phyloP scores from a whole-genome alignment of 805 yeast genomes.

The Ogataea kodamae region DNA sequence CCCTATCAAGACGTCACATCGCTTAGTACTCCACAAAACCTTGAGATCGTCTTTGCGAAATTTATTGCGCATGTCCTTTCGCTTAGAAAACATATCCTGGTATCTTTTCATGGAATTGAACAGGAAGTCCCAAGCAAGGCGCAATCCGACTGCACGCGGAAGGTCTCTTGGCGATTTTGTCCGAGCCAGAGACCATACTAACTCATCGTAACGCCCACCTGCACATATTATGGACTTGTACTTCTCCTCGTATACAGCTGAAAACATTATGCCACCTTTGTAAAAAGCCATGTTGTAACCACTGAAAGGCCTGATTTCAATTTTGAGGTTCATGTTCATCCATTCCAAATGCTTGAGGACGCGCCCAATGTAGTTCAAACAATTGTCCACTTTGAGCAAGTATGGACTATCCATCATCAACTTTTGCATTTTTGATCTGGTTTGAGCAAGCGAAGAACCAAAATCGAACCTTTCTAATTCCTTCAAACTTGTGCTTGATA shows the following conservation, averaged over 20 bases:
- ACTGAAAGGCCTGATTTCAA: conserved; percentile 75
- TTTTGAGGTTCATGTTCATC: conserved; percentile 47
- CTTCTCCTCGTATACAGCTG: conserved; percentile 67
- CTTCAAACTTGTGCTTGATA: conserved; percentile 77
- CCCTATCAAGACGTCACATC: conserved; percentile 82
- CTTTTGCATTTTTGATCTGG: conserved; percentile 59
- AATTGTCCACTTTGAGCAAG: conserved; percentile 56
- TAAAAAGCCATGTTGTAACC: conserved; percentile 82
- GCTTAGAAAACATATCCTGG: conserved; percentile 35
- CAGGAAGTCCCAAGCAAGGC: conserved; percentile 69
- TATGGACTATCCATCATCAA: conserved; percentile 73
- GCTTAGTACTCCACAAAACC: conserved; percentile 45
- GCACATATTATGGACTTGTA: conserved; percentile 61
- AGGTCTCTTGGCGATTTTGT: conserved; percentile 31
- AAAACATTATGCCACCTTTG: conserved; percentile 82
- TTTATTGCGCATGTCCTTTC: conserved; percentile 30
- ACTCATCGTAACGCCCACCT: conserved; percentile 88
- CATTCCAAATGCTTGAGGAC: conserved; percentile 52
- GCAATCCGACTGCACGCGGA: conserved; percentile 79
- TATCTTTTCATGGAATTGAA: conserved; percentile 48
- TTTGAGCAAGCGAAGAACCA: conserved; percentile 60
- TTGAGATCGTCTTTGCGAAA: conserved; percentile 29
- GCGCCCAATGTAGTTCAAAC: conserved; percentile 56
- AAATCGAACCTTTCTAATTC: conserved; percentile 82
- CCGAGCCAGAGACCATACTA: conserved; percentile 65